A percentile compares a stretch with the other conserved stretches of the same genome.
Evolutionary conservation across 202 grass and related monocot genomes (phyloP).

Genomic region (Elaeis oleifera): DNA sequence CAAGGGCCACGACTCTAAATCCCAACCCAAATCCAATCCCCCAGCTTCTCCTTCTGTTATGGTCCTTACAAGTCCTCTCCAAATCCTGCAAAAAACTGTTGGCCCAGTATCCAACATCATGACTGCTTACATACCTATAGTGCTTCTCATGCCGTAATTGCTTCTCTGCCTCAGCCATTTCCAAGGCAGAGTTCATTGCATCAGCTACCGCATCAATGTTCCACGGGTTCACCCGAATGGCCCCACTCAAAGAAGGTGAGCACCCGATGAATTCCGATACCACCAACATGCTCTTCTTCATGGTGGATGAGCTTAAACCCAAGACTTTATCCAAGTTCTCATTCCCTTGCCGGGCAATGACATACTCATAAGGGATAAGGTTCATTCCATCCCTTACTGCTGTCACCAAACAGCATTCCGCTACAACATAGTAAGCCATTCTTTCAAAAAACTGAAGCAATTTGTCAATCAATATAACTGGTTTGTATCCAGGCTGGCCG

Average conservation of each 20-base stretch:
- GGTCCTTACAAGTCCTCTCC: conserved; percentile 1
- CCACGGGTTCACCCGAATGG: conserved; percentile 12
- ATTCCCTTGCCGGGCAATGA: conserved; percentile 3
- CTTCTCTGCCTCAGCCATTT: conserved; percentile 5
- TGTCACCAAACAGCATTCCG: conserved; percentile 14
- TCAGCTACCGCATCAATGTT: conserved; percentile 17
- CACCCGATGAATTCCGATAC: conserved; percentile 14
- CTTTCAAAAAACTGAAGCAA: conserved; percentile 4
- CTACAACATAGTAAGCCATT: conserved; percentile 12
- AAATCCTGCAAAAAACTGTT: conserved; percentile 16
- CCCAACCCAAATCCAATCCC: conserved; percentile 6
- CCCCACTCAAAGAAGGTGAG: conserved; percentile 9
- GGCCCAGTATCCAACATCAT: conserved; percentile 13
- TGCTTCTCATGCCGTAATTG: conserved; percentile 17
- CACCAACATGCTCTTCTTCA: conserved; percentile 12
- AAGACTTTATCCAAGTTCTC: conserved; percentile 1
- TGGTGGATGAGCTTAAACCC: background rate
- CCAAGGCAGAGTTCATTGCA: conserved; percentile 13
- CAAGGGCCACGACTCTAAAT: conserved; percentile 5
- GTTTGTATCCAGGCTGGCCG: background rate
- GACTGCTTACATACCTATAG: conserved; percentile 14
- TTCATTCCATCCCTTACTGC: conserved; percentile 20
- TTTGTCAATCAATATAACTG: conserved; percentile 1
- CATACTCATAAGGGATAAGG: conserved; percentile 11
- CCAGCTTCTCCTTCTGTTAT: conserved; percentile 7